phyloP scores from a whole-genome alignment of 768 basidiomycete genomes.

The Lentinus brumalis region DNA sequence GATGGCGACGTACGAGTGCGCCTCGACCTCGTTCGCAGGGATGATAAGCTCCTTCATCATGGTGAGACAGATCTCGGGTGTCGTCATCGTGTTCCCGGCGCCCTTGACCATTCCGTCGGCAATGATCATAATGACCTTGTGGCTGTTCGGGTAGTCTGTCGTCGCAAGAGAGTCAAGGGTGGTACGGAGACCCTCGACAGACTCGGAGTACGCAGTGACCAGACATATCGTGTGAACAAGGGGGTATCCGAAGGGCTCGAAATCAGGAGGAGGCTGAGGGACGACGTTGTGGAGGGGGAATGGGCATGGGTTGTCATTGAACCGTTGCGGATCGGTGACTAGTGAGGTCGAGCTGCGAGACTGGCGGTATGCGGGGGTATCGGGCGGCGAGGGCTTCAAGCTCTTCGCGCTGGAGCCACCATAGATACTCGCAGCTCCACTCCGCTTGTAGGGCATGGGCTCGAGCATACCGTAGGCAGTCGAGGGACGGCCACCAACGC shows the following conservation, averaged over 20 bases:
- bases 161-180: constrained; percentile 98
- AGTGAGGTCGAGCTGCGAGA: constrained; percentile 87
- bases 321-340: constrained; percentile 49
- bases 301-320: constrained; percentile 77
- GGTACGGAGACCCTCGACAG: constrained; percentile 92
- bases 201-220: constrained; percentile 98
- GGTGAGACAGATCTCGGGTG: constrained; percentile 88
- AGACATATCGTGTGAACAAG: constrained; percentile 92
- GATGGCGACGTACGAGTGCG: constrained; percentile 96
- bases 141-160: constrained; percentile 97
- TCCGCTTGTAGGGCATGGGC: constrained; percentile 59
- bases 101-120: constrained; percentile 99
- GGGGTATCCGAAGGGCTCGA: constrained; percentile 95
- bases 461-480: constrained; percentile 72
- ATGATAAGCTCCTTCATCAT: constrained; percentile 98
- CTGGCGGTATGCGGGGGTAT: constrained; percentile 67
- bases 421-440: constrained; percentile 39
- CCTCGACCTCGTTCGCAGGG: constrained; percentile 78
- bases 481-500: constrained; percentile 48
- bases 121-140: constrained; percentile 94
- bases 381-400: constrained; percentile 67
- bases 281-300: constrained; percentile 94
- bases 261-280: constrained; percentile 88
- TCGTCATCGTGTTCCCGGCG: constrained; percentile 83
- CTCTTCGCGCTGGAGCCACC: constrained; percentile 34